These are phyloP conservation scores for Monosporascus sp. DNA, from an alignment of 2,329 filamentous ascomycete species.

Conservation along the genomic window DNA sequence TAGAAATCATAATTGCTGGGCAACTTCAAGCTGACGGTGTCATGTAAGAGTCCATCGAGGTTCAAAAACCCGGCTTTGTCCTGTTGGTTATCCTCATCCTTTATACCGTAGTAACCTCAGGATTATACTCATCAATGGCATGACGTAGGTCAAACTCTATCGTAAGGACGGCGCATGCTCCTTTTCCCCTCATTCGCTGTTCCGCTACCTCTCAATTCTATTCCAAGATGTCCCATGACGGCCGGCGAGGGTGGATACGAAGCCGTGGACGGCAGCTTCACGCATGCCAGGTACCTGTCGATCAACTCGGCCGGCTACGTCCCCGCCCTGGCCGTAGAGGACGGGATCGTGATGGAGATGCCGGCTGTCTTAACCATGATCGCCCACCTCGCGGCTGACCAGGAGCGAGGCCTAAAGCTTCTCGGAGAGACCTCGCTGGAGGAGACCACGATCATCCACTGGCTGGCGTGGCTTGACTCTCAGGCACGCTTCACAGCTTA, in stretches of 20 bases:
- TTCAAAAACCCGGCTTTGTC: no score
- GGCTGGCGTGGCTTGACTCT: slow-evolving; percentile 31
- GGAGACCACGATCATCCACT: slow-evolving; percentile 24
- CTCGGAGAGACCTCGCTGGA: slow-evolving; percentile 15
- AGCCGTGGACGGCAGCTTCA: slow-evolving; percentile 28
- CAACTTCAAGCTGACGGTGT: no score
- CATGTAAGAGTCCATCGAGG: no score
- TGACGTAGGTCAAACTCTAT: slow-evolving; percentile 25
- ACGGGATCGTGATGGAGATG: slow-evolving; percentile 27
- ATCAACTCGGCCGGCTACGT: slow-evolving; percentile 28
- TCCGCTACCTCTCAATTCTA: slow-evolving; percentile 25
- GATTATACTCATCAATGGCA: background rate
- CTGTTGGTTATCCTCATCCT: no score
- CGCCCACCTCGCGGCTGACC: slow-evolving; percentile 15
- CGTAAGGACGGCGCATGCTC: slow-evolving; percentile 25
- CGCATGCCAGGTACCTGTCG: slow-evolving; percentile 20
- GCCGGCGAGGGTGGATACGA: slow-evolving; percentile 11
- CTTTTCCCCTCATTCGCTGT: slow-evolving; percentile 23
- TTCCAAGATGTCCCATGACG: slow-evolving; percentile 17
- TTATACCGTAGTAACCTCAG: no score
- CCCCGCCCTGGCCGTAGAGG: slow-evolving; percentile 25
- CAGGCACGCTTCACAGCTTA: slow-evolving; percentile 25
- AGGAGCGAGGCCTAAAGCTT: slow-evolving; percentile 10
- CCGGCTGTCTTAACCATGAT: slow-evolving; percentile 29
- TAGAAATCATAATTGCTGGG: no score